Conservation (phyloP, 306 rosid species). For the Oemleria cerasiformis region DNA sequence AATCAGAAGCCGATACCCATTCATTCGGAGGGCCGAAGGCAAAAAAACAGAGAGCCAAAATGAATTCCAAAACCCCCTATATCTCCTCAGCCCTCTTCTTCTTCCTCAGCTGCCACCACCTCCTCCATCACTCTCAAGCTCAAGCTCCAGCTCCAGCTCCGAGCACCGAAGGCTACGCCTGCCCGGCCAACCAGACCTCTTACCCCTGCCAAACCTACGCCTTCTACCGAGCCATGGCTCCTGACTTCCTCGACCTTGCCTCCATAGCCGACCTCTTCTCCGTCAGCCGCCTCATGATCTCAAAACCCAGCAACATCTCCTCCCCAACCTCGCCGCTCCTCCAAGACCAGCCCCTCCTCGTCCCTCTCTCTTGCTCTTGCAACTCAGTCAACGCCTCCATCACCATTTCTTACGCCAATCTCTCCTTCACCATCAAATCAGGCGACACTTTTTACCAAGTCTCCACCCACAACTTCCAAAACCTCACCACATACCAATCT, state of each 20-base stretch:
- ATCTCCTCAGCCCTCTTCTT: conserved; percentile 14
- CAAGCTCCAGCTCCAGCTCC: conserved; percentile 20
- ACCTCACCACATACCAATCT: conserved; percentile 75
- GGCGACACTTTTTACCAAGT: conserved; percentile 52
- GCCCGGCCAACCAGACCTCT: conserved; percentile 36
- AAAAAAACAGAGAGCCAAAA: conserved; percentile 4
- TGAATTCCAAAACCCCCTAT: conserved; percentile 11
- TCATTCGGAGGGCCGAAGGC: too few relatives aligned
- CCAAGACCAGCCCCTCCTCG: conserved; percentile 50
- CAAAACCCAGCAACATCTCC: conserved; percentile 64
- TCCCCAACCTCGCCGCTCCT: conserved; percentile 43
- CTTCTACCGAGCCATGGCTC: conserved; percentile 54
- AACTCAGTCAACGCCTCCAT: conserved; percentile 37
- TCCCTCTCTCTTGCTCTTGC: conserved; percentile 78
- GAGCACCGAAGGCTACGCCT: conserved; percentile 52
- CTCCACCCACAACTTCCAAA: conserved; percentile 41
- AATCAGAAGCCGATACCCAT: neutral
- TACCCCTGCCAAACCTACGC: conserved; percentile 66
- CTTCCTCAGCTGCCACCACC: conserved; percentile 7
- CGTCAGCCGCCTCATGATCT: conserved; percentile 58
- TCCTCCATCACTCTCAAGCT: conserved; percentile 33
- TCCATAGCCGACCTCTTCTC: conserved; percentile 79
- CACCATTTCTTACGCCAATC: conserved; percentile 65
- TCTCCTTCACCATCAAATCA: conserved; percentile 45
- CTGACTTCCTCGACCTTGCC: conserved; percentile 64